Percentiles rank a stretch among this genome's conserved stretches.
Conservation (phyloP, 352 stramenopile species). For the Pythium grandisporangium region DNA sequence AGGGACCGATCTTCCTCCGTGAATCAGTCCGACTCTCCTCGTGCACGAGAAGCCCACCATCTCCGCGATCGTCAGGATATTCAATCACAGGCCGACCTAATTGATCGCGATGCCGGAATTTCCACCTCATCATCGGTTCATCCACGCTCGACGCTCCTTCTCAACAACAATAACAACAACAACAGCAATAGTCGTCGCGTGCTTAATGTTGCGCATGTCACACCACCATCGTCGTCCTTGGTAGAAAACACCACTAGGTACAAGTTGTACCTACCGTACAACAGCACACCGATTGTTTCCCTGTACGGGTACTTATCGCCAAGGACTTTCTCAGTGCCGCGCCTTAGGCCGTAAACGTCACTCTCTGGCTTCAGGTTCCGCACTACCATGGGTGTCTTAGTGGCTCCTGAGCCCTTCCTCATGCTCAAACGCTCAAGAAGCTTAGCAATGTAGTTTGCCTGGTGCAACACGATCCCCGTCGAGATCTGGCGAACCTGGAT, state of each 20-base stretch:
- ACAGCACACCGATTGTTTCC: slow-evolving; percentile 7
- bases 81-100: slow-evolving; percentile 13
- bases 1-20: too few species aligned
- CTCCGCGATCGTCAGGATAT: slow-evolving; percentile 16
- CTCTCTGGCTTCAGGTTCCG: slow-evolving; percentile 9
- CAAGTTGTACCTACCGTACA: slow-evolving; percentile 9
- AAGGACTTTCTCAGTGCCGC: slow-evolving; percentile 7
- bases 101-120: slow-evolving; percentile 16
- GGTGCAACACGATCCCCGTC: slow-evolving; percentile 10
- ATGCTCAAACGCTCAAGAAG: slow-evolving; percentile 10
- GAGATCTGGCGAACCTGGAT: slow-evolving; percentile 9
- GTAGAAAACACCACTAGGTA: too few species aligned
- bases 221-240: not conserved
- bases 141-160: too few species aligned
- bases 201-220: not conserved
- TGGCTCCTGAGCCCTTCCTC: slow-evolving; percentile 2
- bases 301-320: slow-evolving; percentile 9
- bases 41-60: slow-evolving; percentile 8
- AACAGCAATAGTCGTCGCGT: too few species aligned
- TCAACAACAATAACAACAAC: too few species aligned
- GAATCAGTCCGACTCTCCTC: slow-evolving; percentile 11
- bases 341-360: slow-evolving; percentile 9
- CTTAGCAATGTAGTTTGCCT: slow-evolving; percentile 7
- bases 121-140: slow-evolving; percentile 3
- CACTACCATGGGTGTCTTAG: slow-evolving; percentile 12